Percentiles rank a stretch among this genome's conserved stretches.
Evolutionary conservation across 768 basidiomycete species (phyloP).

Genomic region (Melanogaster broomeanus): DNA sequence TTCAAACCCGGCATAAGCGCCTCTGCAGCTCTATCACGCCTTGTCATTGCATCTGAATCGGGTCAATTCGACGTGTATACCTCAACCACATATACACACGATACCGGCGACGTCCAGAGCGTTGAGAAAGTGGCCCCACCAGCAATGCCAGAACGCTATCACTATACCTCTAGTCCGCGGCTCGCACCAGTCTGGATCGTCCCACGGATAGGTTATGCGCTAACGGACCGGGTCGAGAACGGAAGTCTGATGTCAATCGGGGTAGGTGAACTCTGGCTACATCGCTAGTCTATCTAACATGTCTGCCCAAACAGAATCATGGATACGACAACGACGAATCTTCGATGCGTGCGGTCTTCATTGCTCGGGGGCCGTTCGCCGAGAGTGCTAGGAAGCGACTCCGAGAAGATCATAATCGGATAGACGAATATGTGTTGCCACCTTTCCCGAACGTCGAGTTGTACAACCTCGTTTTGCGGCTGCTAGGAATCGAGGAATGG

Average conservation of each 20-base stretch:
- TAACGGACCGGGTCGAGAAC: constrained; percentile 65
- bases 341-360: constrained; percentile 86
- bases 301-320: constrained; percentile 57
- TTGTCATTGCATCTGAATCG: constrained; percentile 49
- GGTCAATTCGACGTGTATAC: constrained; percentile 62
- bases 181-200: constrained; percentile 86
- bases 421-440: constrained; percentile 59
- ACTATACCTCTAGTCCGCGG: constrained; percentile 67
- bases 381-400: constrained; percentile 9
- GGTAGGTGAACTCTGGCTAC: constrained; percentile 40
- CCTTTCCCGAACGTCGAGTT: constrained; percentile 82
- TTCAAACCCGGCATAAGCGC: constrained; percentile 61
- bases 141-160: constrained; percentile 76
- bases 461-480: constrained; percentile 75
- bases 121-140: not conserved
- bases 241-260: constrained; percentile 64
- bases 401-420: constrained; percentile 23
- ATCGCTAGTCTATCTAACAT: not conserved
- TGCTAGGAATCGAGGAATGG: constrained; percentile 59
- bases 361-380: constrained; percentile 86
- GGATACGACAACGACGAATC: constrained; percentile 80
- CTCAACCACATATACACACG: constrained; percentile 9
- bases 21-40: constrained; percentile 50
- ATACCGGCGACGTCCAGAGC: not conserved
- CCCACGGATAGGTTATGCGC: constrained; percentile 74